phyloP scores from a whole-genome alignment of 345 rosid species.

The Orychophragmus violaceus region DNA sequence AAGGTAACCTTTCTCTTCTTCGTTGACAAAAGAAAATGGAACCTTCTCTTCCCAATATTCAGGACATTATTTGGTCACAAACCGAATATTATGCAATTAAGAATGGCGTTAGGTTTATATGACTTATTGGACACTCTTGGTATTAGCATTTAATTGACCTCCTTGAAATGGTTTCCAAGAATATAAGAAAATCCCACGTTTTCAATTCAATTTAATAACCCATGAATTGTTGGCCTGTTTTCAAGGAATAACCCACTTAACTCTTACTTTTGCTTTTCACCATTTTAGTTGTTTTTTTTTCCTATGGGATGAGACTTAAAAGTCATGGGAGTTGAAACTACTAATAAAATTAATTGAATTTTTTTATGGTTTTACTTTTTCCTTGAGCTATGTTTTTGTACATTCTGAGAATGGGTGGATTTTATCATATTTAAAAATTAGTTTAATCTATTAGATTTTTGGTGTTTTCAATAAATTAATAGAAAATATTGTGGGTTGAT shows the following conservation, averaged over 20 bases:
- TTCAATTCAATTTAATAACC: conserved; percentile 10
- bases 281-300: not conserved
- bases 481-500: not conserved
- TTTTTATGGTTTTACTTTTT: not conserved
- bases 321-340: not conserved
- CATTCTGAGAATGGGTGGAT: not conserved
- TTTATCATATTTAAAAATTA: not conserved
- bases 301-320: not conserved
- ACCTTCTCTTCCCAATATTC: not conserved
- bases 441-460: not conserved
- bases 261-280: not conserved
- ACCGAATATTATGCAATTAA: not conserved
- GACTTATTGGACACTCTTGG: not conserved
- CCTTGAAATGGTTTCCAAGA: not conserved
- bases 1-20: not conserved
- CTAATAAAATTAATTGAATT: not conserved
- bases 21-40: not conserved
- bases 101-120: not conserved
- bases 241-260: not conserved
- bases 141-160: conserved; percentile 5
- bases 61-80: not conserved
- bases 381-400: not conserved
- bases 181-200: conserved; percentile 9
- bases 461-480: not conserved
- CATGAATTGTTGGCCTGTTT: not conserved